A percentile compares a stretch with the other conserved stretches of the same genome.
phyloP scores from a whole-genome alignment of 2,329 filamentous ascomycete species.

The Volutella citrinella region DNA sequence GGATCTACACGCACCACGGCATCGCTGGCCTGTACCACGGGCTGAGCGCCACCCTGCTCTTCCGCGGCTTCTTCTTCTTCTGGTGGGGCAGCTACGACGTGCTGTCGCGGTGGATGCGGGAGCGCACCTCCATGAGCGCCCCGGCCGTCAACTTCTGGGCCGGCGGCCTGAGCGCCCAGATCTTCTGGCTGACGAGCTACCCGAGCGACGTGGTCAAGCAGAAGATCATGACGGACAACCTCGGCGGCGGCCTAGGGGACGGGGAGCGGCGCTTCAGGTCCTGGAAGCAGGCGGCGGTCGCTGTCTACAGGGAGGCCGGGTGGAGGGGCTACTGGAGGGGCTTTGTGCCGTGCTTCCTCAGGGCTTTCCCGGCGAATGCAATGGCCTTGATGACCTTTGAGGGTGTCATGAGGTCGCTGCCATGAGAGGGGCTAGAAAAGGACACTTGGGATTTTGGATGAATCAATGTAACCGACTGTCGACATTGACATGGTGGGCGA shows the following conservation, averaged over 20 bases:
- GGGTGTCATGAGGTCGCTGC: constrained; percentile 73
- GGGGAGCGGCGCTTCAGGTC: constrained; percentile 64
- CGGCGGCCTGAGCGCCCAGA: constrained; percentile 84
- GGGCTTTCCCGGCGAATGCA: constrained; percentile 94
- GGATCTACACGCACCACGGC: constrained; percentile 70
- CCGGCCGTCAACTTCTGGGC: constrained; percentile 97
- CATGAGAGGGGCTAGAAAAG: too few relatives aligned
- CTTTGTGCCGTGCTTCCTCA: constrained; percentile 87
- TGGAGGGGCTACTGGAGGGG: constrained; percentile 86
- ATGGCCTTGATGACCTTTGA: constrained; percentile 93
- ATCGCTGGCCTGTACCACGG: constrained; percentile 82
- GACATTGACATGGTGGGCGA: too few relatives aligned
- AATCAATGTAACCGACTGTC: too few relatives aligned
- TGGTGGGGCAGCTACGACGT: constrained; percentile 98
- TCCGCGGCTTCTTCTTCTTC: constrained; percentile 92
- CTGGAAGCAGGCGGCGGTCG: constrained; percentile 77
- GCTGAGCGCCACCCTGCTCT: constrained; percentile 78
- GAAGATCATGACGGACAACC: constrained; percentile 90
- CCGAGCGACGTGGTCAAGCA: constrained; percentile 94
- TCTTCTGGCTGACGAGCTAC: constrained; percentile 93
- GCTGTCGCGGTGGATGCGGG: constrained; percentile 65
- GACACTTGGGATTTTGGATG: too few relatives aligned
- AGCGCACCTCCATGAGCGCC: constrained; percentile 66
- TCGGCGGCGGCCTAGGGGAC: constrained; percentile 68
- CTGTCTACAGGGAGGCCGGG: constrained; percentile 75